Conservation (phyloP, 139 green algal genomes). For the Coelastrella sp. region DNA sequence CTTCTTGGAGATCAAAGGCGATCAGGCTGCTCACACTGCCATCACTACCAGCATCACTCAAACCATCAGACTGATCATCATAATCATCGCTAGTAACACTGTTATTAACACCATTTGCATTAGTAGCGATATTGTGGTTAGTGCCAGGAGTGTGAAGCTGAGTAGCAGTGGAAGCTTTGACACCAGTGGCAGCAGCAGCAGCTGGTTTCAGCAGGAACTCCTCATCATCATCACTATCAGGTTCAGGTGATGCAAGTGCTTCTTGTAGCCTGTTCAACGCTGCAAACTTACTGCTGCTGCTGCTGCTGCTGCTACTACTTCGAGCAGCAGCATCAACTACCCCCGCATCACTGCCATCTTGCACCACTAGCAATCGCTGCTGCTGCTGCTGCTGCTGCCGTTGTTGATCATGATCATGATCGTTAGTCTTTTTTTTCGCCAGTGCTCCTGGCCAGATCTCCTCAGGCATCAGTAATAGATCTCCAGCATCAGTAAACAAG, state of each 20-base stretch:
- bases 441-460: constrained; percentile 66
- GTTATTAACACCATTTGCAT: background rate
- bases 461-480: constrained; percentile 56
- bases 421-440: background rate
- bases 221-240: constrained; percentile 45
- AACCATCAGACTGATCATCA: constrained; percentile 1
- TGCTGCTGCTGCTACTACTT: background rate
- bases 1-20: constrained; percentile 45
- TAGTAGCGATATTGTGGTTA: background rate
- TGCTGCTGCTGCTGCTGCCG: constrained; percentile 28
- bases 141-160: background rate
- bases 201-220: no score
- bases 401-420: constrained; percentile 2
- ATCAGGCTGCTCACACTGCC: constrained; percentile 31
- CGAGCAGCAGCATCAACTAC: background rate
- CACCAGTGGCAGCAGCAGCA: constrained; percentile 1
- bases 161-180: background rate
- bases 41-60: background rate
- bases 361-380: background rate
- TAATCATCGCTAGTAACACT: background rate
- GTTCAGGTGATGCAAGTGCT: background rate
- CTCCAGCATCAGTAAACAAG: constrained; percentile 66
- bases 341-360: background rate
- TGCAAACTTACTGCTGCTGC: constrained; percentile 9
- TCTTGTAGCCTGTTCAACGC: background rate